Evolutionary conservation across 441 rosid genomes (phyloP).

Genomic region (Erodium moschatum): DNA sequence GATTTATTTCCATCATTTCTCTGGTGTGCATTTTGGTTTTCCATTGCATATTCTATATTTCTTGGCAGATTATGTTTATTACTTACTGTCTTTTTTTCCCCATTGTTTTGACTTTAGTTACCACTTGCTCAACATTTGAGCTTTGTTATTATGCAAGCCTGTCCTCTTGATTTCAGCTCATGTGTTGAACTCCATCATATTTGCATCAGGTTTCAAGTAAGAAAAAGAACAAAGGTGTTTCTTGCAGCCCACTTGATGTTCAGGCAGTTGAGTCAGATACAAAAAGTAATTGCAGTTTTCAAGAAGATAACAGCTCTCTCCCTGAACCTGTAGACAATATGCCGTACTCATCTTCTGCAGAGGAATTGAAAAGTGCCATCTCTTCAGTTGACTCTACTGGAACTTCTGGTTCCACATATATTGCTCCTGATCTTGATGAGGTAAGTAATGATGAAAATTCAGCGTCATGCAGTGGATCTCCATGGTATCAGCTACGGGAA

Average conservation of each 20-base stretch:
- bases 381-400: conserved; percentile 28
- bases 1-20: conserved; percentile 9
- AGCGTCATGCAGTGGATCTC: conserved; percentile 65
- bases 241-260: conserved; percentile 30
- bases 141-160: conserved; percentile 9
- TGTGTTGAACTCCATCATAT: conserved; percentile 8
- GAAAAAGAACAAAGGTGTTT: conserved; percentile 35
- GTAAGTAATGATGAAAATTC: conserved; percentile 42
- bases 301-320: conserved; percentile 30
- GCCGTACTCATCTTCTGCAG: conserved; percentile 29
- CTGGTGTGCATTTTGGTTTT: conserved; percentile 4
- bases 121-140: background rate
- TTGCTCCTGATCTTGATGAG: conserved; percentile 34
- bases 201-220: conserved; percentile 32
- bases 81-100: background rate
- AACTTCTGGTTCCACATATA: conserved; percentile 24
- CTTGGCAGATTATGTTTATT: conserved; percentile 12
- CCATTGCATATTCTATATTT: background rate
- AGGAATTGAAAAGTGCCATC: conserved; percentile 28
- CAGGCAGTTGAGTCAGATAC: conserved; percentile 35
- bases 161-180: conserved; percentile 7
- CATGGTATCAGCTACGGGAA: conserved; percentile 88
- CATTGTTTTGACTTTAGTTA: background rate
- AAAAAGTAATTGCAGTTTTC: conserved; percentile 31
- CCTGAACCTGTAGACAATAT: conserved; percentile 32